Percentiles rank a stretch among this genome's conserved stretches.
phyloP scores from a whole-genome alignment of 1,284 basidiomycete species.

The Coniophora puteana region DNA sequence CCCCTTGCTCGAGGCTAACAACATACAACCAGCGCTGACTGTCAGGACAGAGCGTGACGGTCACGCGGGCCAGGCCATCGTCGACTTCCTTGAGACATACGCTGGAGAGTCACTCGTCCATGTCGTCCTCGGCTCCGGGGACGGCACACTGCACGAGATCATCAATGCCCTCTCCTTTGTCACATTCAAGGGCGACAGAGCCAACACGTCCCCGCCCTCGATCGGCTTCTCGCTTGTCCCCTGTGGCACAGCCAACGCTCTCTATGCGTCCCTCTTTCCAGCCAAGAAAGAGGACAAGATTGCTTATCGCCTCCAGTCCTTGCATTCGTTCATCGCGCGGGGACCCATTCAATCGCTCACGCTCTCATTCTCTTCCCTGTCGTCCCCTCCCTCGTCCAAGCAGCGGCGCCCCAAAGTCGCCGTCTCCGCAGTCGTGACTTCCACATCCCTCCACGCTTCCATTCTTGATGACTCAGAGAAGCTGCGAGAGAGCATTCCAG shows the following conservation, averaged over 20 bases:
- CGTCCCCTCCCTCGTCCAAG: conserved; percentile 27
- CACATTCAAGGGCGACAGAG: conserved; percentile 22
- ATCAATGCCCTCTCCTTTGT: conserved; percentile 53
- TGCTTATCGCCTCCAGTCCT: conserved; percentile 49
- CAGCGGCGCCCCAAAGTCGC: conserved; percentile 19
- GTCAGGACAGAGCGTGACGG: conserved; percentile 48
- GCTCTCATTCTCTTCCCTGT: conserved; percentile 53
- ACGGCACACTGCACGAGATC: conserved; percentile 89
- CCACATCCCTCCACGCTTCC: conserved; percentile 84
- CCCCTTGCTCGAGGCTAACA: conserved; percentile 53
- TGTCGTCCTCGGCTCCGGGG: conserved; percentile 76
- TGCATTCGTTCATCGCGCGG: conserved; percentile 43
- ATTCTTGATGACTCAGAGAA: conserved; percentile 81
- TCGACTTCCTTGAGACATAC: conserved; percentile 33
- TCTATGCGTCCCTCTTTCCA: conserved; percentile 69
- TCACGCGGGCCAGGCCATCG: conserved; percentile 58
- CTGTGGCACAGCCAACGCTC: conserved; percentile 91
- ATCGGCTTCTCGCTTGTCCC: conserved; percentile 61
- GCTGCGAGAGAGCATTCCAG: conserved; percentile 66
- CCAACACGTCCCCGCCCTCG: conserved; percentile 11
- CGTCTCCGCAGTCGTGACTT: conserved; percentile 62
- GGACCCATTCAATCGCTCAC: conserved; percentile 44
- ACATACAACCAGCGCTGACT: conserved; percentile 35
- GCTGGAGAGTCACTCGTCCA: conserved; percentile 34
- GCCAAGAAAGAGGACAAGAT: conserved; percentile 19